These are phyloP conservation scores for Talaromyces sp. DNA, from an alignment of 2,329 filamentous ascomycete species.

Conservation along the genomic window DNA sequence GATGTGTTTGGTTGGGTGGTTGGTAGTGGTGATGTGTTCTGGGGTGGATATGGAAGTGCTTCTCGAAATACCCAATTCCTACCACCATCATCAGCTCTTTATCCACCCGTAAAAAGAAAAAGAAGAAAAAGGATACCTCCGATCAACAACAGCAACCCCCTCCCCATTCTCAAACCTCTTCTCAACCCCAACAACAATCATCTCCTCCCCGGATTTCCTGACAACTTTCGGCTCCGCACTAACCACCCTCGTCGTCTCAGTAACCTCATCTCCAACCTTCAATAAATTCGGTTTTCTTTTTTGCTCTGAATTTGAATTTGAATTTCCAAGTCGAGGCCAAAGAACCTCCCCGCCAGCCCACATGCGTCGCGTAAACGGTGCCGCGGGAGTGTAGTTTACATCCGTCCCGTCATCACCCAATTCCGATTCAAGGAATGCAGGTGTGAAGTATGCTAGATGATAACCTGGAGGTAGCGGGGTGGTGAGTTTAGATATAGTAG, in stretches of 20 bases:
- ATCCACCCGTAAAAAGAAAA: constrained; percentile 24
- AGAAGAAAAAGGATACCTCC: constrained; percentile 28
- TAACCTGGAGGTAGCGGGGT: constrained; percentile 60
- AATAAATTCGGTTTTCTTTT: constrained; percentile 32
- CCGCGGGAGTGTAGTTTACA: constrained; percentile 66
- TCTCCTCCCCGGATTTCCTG: constrained; percentile 49
- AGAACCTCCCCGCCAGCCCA: constrained; percentile 78
- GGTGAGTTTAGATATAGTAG: constrained; percentile 24
- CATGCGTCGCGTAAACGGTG: constrained; percentile 68
- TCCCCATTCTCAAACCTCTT: constrained; percentile 43
- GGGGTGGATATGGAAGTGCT: constrained; percentile 19
- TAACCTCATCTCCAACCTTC: constrained; percentile 42
- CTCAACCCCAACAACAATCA: constrained; percentile 57
- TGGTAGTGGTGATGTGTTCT: neutral
- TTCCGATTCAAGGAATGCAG: constrained; percentile 54
- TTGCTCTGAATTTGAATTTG: too few species aligned
- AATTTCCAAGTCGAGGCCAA: too few species aligned
- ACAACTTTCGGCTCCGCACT: constrained; percentile 47
- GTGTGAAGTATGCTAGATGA: constrained; percentile 84
- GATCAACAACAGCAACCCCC: constrained; percentile 35
- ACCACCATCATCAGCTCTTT: constrained; percentile 22
- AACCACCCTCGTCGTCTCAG: constrained; percentile 53
- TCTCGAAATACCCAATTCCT: constrained; percentile 16
- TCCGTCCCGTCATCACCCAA: constrained; percentile 86
- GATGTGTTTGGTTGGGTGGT: too few species aligned